Evolutionary conservation across 495 filamentous ascomycete genomes (phyloP).

Genomic region (Podospora australis): DNA sequence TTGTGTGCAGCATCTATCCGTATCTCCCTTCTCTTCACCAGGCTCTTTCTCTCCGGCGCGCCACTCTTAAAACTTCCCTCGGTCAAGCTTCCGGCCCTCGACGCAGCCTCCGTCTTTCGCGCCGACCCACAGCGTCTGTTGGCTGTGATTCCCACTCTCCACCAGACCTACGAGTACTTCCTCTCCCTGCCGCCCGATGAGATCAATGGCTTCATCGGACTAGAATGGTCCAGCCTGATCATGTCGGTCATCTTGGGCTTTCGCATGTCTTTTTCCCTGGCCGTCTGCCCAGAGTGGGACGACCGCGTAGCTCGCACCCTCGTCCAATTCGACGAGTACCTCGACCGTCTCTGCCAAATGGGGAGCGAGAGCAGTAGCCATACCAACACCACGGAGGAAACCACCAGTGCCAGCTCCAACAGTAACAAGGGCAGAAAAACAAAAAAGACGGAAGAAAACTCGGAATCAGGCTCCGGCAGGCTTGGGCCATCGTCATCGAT

Average conservation of each 20-base stretch:
- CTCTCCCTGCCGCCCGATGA: conserved; percentile 13
- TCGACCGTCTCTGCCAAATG: conserved; percentile 1
- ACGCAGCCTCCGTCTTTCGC: conserved; percentile 2
- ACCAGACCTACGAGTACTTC: conserved; percentile 26
- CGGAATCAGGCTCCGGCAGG: too few species aligned
- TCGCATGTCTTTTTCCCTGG: conserved; percentile 34
- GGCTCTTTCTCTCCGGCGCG: conserved; percentile 32
- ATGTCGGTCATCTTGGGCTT: conserved; percentile 33
- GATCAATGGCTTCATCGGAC: conserved; percentile 26
- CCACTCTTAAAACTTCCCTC: conserved; percentile 27
- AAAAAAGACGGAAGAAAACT: background rate
- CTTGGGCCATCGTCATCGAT: too few species aligned
- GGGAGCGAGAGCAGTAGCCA: background rate
- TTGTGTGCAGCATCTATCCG: conserved; percentile 20
- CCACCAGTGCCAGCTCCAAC: background rate
- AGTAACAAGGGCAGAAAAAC: conserved; percentile 4
- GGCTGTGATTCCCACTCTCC: conserved; percentile 13
- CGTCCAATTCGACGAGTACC: conserved; percentile 27
- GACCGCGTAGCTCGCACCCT: conserved; percentile 21
- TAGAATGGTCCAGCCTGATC: conserved; percentile 32
- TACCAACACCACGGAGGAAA: too few species aligned
- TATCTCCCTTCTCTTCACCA: conserved; percentile 24
- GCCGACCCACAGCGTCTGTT: conserved; percentile 13
- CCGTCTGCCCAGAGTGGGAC: conserved; percentile 34
- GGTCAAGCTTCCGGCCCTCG: conserved; percentile 2